Evolutionary conservation across 768 basidiomycete species (phyloP).

Genomic region (Termitomyces bulborhizus): DNA sequence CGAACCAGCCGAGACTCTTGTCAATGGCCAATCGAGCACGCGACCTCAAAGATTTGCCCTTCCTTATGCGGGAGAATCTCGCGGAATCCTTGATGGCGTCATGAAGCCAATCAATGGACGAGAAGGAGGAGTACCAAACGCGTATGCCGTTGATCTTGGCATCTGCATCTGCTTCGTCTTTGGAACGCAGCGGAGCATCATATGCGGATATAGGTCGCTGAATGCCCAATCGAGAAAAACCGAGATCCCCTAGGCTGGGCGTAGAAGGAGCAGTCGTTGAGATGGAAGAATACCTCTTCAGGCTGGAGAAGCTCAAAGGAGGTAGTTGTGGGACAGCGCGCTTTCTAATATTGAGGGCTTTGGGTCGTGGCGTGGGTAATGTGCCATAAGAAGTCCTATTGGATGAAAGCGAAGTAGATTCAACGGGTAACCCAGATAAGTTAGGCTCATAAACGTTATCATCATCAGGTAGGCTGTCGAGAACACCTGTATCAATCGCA

Average conservation of each 20-base stretch:
- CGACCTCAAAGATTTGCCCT: conserved; percentile 64
- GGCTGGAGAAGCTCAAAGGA: conserved; percentile 22
- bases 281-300: conserved; percentile 24
- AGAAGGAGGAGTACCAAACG: conserved; percentile 87
- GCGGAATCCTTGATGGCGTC: conserved; percentile 93
- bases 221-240: conserved; percentile 34
- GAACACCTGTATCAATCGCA: conserved; percentile 13
- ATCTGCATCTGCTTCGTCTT: conserved; percentile 42
- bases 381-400: conserved; percentile 51
- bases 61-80: conserved; percentile 68
- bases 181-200: conserved; percentile 41
- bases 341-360: conserved; percentile 22
- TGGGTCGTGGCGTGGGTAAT: conserved; percentile 25
- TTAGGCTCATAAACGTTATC: background rate
- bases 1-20: conserved; percentile 81
- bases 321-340: conserved; percentile 33
- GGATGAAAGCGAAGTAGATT: conserved; percentile 31
- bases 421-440: conserved; percentile 12
- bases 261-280: conserved; percentile 31
- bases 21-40: conserved; percentile 60
- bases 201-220: conserved; percentile 72
- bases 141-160: conserved; percentile 80
- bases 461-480: conserved; percentile 1
- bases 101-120: conserved; percentile 94
- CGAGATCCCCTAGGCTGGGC: conserved; percentile 31